Conservation (phyloP, 257 asterid genomes). For the Verbascum thapsus region DNA sequence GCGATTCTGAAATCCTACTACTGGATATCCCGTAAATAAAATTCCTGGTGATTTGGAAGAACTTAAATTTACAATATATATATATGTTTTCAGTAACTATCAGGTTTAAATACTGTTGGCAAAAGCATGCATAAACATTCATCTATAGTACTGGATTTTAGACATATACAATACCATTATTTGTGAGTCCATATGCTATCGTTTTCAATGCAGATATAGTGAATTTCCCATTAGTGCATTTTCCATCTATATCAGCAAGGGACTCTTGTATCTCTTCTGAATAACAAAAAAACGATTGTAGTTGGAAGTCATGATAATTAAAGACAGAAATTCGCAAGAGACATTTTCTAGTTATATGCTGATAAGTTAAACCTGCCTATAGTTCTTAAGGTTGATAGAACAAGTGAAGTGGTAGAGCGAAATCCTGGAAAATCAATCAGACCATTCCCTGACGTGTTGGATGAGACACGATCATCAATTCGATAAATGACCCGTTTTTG, state of each 20-base stretch:
- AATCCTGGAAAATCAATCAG: constrained; percentile 44
- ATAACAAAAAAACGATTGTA: background rate
- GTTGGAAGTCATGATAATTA: too few relatives aligned
- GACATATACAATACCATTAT: constrained; percentile 39
- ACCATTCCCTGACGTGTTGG: constrained; percentile 47
- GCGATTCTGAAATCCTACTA: constrained; percentile 55
- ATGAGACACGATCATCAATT: constrained; percentile 47
- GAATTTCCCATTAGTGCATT: constrained; percentile 43
- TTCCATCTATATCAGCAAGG: constrained; percentile 47
- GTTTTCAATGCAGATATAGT: constrained; percentile 36
- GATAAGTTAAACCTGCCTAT: constrained; percentile 39
- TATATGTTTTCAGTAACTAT: background rate
- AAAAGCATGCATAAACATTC: too few relatives aligned
- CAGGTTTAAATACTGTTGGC: too few relatives aligned
- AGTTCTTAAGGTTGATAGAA: constrained; percentile 34
- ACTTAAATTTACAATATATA: too few relatives aligned
- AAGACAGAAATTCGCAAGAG: too few relatives aligned
- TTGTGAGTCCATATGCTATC: too few relatives aligned
- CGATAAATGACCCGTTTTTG: constrained; percentile 51
- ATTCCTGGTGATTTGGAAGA: constrained; percentile 27
- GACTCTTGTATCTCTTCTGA: constrained; percentile 62
- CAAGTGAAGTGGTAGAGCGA: constrained; percentile 44
- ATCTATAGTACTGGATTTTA: background rate
- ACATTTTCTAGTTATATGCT: too few relatives aligned
- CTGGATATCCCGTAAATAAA: constrained; percentile 50